Conservation (phyloP, 495 filamentous ascomycete genomes). For the Letharia lupina region DNA sequence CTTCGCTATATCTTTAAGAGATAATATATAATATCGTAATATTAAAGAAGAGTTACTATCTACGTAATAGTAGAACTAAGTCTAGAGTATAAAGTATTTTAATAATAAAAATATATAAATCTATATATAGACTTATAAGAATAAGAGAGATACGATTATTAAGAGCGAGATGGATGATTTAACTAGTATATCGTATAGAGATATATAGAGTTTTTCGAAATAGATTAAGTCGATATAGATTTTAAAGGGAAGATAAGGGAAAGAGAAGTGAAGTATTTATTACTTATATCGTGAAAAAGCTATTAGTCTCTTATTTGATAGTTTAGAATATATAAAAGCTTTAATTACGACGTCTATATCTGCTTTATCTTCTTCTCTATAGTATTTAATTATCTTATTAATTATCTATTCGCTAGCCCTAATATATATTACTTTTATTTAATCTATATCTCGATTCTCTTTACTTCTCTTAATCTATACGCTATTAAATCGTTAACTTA, state of each 20-base stretch:
- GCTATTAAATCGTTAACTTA: background rate
- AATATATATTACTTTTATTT: background rate
- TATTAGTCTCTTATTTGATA: background rate
- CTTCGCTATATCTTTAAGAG: constrained; percentile 7
- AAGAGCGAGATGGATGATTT: constrained; percentile 13
- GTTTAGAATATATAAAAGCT: background rate
- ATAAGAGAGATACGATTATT: constrained; percentile 9
- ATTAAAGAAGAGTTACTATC: constrained; percentile 2
- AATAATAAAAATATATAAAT: constrained; percentile 5
- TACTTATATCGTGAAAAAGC: background rate
- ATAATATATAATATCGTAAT: constrained; percentile 7
- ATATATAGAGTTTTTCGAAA: constrained; percentile 12
- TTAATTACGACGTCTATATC: background rate
- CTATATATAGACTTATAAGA: constrained; percentile 9
- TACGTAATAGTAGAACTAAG: constrained; percentile 10
- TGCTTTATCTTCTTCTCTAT: background rate
- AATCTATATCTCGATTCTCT: background rate
- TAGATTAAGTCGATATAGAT: constrained; percentile 17
- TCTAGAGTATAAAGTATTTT: constrained; percentile 15
- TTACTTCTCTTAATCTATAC: background rate
- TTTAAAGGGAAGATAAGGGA: background rate
- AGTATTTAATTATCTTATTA: background rate
- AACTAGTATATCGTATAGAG: constrained; percentile 7
- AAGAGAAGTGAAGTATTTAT: background rate
- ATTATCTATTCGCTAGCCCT: background rate